phyloP scores from a whole-genome alignment of 768 basidiomycete genomes.

The Mycena capillaripes region DNA sequence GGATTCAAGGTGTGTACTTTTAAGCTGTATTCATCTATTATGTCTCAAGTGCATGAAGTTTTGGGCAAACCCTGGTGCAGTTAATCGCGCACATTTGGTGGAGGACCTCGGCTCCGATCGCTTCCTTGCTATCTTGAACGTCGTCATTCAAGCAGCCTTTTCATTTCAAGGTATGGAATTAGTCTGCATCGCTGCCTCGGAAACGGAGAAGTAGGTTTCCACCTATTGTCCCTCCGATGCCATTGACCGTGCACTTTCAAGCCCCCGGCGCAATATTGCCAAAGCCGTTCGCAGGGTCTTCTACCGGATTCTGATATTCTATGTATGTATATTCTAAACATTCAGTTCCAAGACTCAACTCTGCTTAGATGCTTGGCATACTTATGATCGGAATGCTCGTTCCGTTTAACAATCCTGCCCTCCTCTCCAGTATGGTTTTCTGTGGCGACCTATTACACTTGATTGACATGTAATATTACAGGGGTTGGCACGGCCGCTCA shows the following conservation, averaged over 20 bases:
- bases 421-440: conserved; percentile 55
- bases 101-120: conserved; percentile 59
- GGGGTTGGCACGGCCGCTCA: conserved; percentile 75
- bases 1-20: conserved; percentile 71
- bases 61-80: conserved; percentile 81
- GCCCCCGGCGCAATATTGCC: conserved; percentile 83
- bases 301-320: conserved; percentile 86
- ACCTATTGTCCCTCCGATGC: neutral
- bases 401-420: conserved; percentile 69
- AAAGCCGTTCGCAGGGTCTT: conserved; percentile 85
- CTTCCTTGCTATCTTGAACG: conserved; percentile 60
- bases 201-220: conserved; percentile 61
- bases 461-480: conserved; percentile 15
- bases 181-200: conserved; percentile 78
- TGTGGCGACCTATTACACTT: neutral
- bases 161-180: conserved; percentile 86
- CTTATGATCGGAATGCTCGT: conserved; percentile 87
- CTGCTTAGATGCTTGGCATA: conserved; percentile 72
- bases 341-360: neutral
- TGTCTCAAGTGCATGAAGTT: conserved; percentile 52
- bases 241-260: conserved; percentile 39
- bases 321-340: conserved; percentile 47
- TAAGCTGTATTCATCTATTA: conserved; percentile 33
- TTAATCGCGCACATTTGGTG: conserved; percentile 59
- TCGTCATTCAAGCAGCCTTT: conserved; percentile 73